Evolutionary conservation across 208 protist genomes (phyloP), one percentile per base, ranked within the genome.

Genomic region (Angomonas deanei): DNA sequence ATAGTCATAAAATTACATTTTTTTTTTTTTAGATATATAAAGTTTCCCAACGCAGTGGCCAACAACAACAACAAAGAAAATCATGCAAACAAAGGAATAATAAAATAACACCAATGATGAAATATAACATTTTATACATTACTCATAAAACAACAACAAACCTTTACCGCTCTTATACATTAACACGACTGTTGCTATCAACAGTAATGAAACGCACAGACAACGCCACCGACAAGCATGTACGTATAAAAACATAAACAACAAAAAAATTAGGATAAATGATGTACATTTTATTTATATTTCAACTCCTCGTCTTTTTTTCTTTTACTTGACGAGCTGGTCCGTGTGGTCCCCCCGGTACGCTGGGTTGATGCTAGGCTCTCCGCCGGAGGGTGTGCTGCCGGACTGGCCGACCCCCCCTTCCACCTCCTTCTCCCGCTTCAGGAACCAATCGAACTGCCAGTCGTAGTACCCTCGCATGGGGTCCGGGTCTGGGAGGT

Each of bases 391-490:
- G 1, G 27, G 21, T n/a, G 27, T n/a, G 61, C 34, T 57, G 61
- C 4, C 42, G 5, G 3, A 2, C 21, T 19, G 10, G 46, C 21
- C 64, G 3, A 42, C 5, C 0, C 67, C 73, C 11, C 50, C 62
- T 19, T 39, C 38, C 42, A 88, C 64, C 74, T 94, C 88, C 46
- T 48, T 33, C 66, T 61, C 33, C 0, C 88, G 80, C 72, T 94
- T 94, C 34, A 69, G 42, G 70, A 92, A 82, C 88, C 88, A 94
- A 42, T 94, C 88, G 69, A 88, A 94, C 53, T 81, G 64, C 83
- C 82, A 94, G 64, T 94, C 85, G 64, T 92, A 92, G 30, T 61
- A 61, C 32, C 72, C 74, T 15, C 63, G 53, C 30, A 53, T 48
- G 13, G 68, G 64, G 62, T 82, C 68, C 3, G 63, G 36, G n/a